A percentile compares a stretch with the other conserved stretches of the same genome.
Evolutionary conservation across 2,329 filamentous ascomycete species (phyloP).

Genomic region (Elsinoe ampelina): DNA sequence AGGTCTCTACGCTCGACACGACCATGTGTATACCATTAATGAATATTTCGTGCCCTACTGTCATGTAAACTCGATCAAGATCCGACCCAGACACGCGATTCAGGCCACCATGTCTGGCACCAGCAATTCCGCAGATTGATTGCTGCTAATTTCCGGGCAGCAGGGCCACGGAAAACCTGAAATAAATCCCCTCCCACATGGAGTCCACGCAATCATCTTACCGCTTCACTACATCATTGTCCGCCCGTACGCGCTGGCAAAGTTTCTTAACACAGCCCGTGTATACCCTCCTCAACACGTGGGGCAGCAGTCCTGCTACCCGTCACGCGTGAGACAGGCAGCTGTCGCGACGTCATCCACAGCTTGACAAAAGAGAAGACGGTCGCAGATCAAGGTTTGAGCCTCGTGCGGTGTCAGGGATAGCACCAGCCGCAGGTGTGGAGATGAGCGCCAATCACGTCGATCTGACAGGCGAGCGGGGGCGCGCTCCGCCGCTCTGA

Average conservation of each 20-base stretch:
- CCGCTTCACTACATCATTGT: background rate
- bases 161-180: conserved; percentile 5
- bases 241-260: background rate
- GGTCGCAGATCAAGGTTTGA: background rate
- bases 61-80: background rate
- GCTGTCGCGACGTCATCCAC: conserved; percentile 2
- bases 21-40: background rate
- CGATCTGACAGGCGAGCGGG: background rate
- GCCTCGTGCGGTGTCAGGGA: background rate
- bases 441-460: conserved; percentile 10
- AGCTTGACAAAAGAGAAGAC: background rate
- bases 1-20: background rate
- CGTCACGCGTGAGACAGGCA: background rate
- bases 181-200: background rate
- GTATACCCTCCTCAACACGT: background rate
- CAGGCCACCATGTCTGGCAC: background rate
- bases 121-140: conserved; percentile 3
- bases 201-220: conserved; percentile 2
- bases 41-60: too few relatives aligned
- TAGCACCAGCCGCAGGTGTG: background rate
- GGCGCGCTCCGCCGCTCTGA: background rate
- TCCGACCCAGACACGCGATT: background rate
- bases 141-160: background rate
- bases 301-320: background rate
- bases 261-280: background rate